These are phyloP conservation scores for Aspergillus brasiliensis DNA, from an alignment of 2,329 filamentous ascomycete species.

Conservation along the genomic window DNA sequence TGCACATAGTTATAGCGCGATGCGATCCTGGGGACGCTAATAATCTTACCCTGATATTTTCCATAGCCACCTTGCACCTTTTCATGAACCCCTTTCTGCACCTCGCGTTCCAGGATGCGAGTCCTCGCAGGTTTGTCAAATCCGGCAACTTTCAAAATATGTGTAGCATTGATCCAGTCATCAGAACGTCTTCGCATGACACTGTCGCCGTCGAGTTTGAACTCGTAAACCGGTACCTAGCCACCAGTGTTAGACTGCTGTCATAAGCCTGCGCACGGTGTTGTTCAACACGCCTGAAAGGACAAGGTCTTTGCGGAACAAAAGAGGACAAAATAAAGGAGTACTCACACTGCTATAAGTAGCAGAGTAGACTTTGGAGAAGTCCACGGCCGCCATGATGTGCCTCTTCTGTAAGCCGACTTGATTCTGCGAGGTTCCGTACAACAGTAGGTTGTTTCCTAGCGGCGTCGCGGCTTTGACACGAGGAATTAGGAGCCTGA, in stretches of 20 bases:
- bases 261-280: background rate
- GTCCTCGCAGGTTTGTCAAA: slow-evolving; percentile 97
- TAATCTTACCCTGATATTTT: slow-evolving; percentile 81
- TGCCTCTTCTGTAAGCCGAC: slow-evolving; percentile 24
- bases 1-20: slow-evolving; percentile 36
- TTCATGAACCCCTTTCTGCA: slow-evolving; percentile 94
- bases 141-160: slow-evolving; percentile 94
- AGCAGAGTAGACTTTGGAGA: slow-evolving; percentile 61
- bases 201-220: slow-evolving; percentile 83
- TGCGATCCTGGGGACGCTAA: background rate
- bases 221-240: slow-evolving; percentile 93
- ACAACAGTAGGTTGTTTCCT: slow-evolving; percentile 21
- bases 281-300: background rate
- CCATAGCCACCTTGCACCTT: slow-evolving; percentile 98
- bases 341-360: slow-evolving; percentile 65
- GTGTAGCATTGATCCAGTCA: slow-evolving; percentile 99
- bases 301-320: background rate
- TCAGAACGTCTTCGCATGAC: slow-evolving; percentile 93
- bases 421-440: slow-evolving; percentile 26
- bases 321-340: background rate
- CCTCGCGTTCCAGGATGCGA: slow-evolving; percentile 91
- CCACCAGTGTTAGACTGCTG: slow-evolving; percentile 11
- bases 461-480: slow-evolving; percentile 12
- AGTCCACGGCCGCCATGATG: slow-evolving; percentile 39
- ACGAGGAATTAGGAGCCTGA: slow-evolving; percentile 11